Evolutionary conservation across 2,329 filamentous ascomycete species (phyloP), one percentile per base, ranked within the genome.

Genomic region (Myrmaecium sp.): DNA sequence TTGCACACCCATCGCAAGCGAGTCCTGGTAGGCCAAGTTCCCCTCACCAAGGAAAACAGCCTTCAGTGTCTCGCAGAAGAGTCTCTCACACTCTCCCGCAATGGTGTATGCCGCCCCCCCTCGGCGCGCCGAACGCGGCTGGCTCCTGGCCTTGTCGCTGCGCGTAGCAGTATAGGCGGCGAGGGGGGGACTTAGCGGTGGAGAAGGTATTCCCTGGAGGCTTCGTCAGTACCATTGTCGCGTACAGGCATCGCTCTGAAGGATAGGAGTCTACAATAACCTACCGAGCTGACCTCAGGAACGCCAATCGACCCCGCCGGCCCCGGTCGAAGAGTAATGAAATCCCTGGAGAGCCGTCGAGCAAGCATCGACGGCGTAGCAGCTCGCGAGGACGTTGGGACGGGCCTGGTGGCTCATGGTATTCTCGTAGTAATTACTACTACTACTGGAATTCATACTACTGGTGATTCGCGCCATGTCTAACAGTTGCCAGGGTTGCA

Each of bases 81-180:
- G 86, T 69, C 84, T 94, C 83, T 93, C 84, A 93, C 84, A 92
- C 81, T 93, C 83, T 83, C 78, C 83, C 80, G 78, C 83, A 69
- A 93, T 92, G 64, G 75, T 74, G 61, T 80, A 73, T 78, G 81
- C 74, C 75, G 83, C 83, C 82, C 83, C 83, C 79, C 78, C 78
- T 76, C 55, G 60, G 44, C 55, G 51, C 54, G 55, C 56, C 48
- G 39, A 38, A 23, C 31, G 28, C 26, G 39, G 39, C 34, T 36
- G 40, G 20, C 38, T 42, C 26, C 39, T 43, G 30, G 48, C 34
- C 40, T 36, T 44, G 36, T 76, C 65, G 33, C 47, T 43, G 59
- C 73, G 69, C 51, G 66, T 64, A 51, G 69, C 63, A 35, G 68
- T 72, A 50, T 77, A 60, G 54, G 73, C 73, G 62, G 72, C 74